Percentiles rank a stretch among this genome's conserved stretches.
phyloP scores from a whole-genome alignment of 139 green algal genomes.

The Volvox africanus region DNA sequence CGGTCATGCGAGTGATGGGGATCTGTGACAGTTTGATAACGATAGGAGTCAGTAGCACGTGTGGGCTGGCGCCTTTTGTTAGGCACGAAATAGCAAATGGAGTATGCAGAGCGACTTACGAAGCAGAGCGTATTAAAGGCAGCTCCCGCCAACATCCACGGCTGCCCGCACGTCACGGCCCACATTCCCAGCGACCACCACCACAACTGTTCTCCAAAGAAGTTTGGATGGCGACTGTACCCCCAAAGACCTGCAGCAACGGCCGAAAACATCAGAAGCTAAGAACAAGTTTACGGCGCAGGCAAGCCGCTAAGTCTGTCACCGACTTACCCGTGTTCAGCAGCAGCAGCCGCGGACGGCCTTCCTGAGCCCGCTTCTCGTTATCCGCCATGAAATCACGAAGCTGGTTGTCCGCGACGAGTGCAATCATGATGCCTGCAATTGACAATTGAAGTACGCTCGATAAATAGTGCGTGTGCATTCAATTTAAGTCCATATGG shows the following conservation, averaged over 20 bases:
- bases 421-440: conserved; percentile 55
- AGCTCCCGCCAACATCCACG: conserved; percentile 64
- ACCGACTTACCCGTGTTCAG: conserved; percentile 40
- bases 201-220: conserved; percentile 85
- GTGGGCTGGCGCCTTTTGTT: background rate
- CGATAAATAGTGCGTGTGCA: too few relatives aligned
- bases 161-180: conserved; percentile 49
- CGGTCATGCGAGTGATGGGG: conserved; percentile 63
- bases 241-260: conserved; percentile 76
- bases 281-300: background rate
- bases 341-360: conserved; percentile 13
- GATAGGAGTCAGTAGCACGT: background rate
- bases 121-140: conserved; percentile 73
- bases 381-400: conserved; percentile 54
- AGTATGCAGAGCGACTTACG: conserved; percentile 23
- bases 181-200: conserved; percentile 77
- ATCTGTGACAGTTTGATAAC: conserved; percentile 14
- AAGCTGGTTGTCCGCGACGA: conserved; percentile 69
- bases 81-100: background rate
- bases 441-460: background rate
- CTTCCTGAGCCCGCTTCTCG: conserved; percentile 5
- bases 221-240: conserved; percentile 87
- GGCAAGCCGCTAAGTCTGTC: background rate
- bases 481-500: too few relatives aligned
- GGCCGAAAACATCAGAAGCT: background rate